Conservation (phyloP, 2,329 filamentous ascomycete genomes). For the Diaporthe sp. region DNA sequence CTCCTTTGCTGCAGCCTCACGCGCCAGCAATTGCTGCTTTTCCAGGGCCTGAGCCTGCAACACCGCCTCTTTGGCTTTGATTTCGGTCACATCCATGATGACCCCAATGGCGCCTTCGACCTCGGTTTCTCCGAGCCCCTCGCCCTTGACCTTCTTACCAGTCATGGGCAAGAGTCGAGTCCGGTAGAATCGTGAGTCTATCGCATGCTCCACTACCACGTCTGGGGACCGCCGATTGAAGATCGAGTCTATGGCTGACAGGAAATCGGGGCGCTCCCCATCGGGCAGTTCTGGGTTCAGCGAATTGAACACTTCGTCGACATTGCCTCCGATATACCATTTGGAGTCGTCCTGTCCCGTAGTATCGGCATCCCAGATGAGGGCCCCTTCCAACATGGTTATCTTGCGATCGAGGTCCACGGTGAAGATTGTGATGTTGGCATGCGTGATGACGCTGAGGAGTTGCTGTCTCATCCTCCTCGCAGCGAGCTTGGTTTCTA, state of each 20-base stretch:
- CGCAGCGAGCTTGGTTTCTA: slow-evolving; percentile 76
- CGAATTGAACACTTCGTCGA: slow-evolving; percentile 75
- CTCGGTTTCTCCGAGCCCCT: slow-evolving; percentile 63
- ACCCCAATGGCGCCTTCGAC: slow-evolving; percentile 84
- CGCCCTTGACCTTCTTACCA: slow-evolving; percentile 65
- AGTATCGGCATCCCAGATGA: slow-evolving; percentile 63
- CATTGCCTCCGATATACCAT: slow-evolving; percentile 45
- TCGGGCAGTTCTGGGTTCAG: slow-evolving; percentile 59
- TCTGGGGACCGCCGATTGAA: slow-evolving; percentile 72
- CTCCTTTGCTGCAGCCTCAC: slow-evolving; percentile 84
- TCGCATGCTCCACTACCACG: slow-evolving; percentile 74
- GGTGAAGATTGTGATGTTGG: slow-evolving; percentile 82
- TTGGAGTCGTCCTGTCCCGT: slow-evolving; percentile 48
- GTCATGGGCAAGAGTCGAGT: slow-evolving; percentile 79
- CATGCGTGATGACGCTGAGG: slow-evolving; percentile 80
- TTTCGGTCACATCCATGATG: slow-evolving; percentile 84
- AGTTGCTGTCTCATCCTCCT: slow-evolving; percentile 79
- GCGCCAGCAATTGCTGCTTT: slow-evolving; percentile 79
- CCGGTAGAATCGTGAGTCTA: slow-evolving; percentile 76
- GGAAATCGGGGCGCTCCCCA: slow-evolving; percentile 63
- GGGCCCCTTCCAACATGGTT: slow-evolving; percentile 78
- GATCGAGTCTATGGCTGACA: slow-evolving; percentile 74
- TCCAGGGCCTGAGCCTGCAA: slow-evolving; percentile 76
- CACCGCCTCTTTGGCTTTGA: slow-evolving; percentile 75
- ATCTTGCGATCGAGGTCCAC: slow-evolving; percentile 74